Base-by-base conservation (phyloP, 768 basidiomycete genomes). In the Tricholoma furcatifolium region DNA sequence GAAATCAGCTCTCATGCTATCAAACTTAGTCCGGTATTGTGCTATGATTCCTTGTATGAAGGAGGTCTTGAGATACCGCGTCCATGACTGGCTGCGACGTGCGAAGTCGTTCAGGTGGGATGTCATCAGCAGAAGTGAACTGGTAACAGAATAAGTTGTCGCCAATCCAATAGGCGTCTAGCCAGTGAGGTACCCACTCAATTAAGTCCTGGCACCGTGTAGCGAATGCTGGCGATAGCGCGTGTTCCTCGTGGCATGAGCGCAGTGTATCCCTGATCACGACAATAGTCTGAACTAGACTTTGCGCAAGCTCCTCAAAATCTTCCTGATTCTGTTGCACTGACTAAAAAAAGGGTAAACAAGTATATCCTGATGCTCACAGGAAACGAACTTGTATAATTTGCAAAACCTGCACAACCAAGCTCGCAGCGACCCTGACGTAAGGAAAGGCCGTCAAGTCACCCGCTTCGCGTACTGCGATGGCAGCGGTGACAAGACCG, bases 321-420 rank as follows among this genome's bases (percentile, higher is more conserved):
- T 52, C 51, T 23, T 56, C 38, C 10, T 44, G 30, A 30, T 52
- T 56, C 31, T 45, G 42, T 3, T 30, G 46, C 3, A 36, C 55
- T 1, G 44, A 9, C 55, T 56, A 32, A 4, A 43, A 35, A 32
- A 47, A 21, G 47, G 35, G 10, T 3, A 20, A 17, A 10, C 21
- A 15, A 20, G 8, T 8, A 39, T 23, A 23, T 6, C 10, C 20
- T 21, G 15, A 27, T 39, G 14, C 21, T 21, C 18, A 21, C 3
- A 12, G 32, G 15, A 6, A 14, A n/a, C 50, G 35, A 20, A 56
- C 55, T 36, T 56, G 50, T 21, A 56, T 48, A 17, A 48, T 32
- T 8, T 52, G 31, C 35, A 56, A 38, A 30, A 52, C 21, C 30
- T 52, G 55, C 6, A 56, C 11, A 4, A 56, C 51, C 27, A 56